Conservation (phyloP, 306 rosid genomes). For the Sesbania bispinosa region DNA sequence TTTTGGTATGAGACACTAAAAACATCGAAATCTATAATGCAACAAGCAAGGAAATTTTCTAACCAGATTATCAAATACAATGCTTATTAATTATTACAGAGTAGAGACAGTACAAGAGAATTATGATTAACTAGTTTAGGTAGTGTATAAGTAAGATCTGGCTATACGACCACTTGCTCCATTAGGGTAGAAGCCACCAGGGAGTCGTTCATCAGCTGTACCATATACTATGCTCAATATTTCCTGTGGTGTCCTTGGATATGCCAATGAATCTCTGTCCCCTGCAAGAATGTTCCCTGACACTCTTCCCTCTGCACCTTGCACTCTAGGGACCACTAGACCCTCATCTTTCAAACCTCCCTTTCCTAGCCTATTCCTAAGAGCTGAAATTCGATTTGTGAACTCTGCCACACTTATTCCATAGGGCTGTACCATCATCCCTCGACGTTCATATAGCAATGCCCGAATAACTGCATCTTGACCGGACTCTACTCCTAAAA, state of each 20-base stretch:
- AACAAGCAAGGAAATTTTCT: too few relatives aligned
- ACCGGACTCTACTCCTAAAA: conserved; percentile 72
- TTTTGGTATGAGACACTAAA: too few relatives aligned
- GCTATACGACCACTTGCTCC: conserved; percentile 75
- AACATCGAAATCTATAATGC: too few relatives aligned
- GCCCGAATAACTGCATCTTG: conserved; percentile 51
- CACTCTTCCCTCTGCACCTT: conserved; percentile 52
- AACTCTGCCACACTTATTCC: conserved; percentile 54
- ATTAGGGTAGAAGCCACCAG: conserved; percentile 76
- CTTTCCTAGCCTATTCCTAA: conserved; percentile 53
- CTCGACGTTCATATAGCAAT: conserved; percentile 38
- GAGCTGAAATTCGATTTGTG: conserved; percentile 54
- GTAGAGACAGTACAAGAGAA: background rate
- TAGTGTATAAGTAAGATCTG: conserved; percentile 11
- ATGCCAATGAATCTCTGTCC: conserved; percentile 48
- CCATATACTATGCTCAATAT: conserved; percentile 72
- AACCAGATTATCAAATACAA: too few relatives aligned
- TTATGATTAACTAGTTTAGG: background rate
- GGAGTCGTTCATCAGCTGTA: conserved; percentile 45
- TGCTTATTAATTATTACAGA: too few relatives aligned
- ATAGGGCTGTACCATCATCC: conserved; percentile 37
- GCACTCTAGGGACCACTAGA: conserved; percentile 29
- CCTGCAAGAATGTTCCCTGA: conserved; percentile 59
- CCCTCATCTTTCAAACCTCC: conserved; percentile 75
- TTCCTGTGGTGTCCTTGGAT: conserved; percentile 57